Evolutionary conservation across 495 filamentous ascomycete species (phyloP), one percentile per base, ranked within the genome.

Genomic region (Daldinia bambusicola): DNA sequence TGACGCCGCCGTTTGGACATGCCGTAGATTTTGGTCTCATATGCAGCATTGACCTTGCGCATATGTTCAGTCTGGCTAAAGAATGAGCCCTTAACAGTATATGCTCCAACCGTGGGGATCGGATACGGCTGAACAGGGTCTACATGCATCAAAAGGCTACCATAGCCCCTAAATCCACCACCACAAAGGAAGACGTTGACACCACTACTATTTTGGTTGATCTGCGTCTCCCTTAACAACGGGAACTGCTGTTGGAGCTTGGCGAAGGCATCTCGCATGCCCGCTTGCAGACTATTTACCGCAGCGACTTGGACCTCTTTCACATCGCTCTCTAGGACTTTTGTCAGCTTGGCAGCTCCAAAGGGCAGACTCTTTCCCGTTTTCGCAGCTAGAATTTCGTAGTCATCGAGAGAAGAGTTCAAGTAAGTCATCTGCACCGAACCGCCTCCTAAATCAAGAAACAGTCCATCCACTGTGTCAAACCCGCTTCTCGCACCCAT

Each of bases 371-470:
- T 84, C 65, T 83, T 71, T 55, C 86, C 80, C 26, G 80, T 71
- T 10, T 77, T 76, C 6, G 85, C 86, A 12, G 84, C 84, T n/a
- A 77, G 66, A 18, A 83, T 69, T 59, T 82, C 84, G 65, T 84
- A 85, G 40, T 55, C 63, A 18, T 65, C 69, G 4, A 70, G 4
- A 74, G 72, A 87, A 0, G 90, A 88, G 55, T 89, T 82, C 75
- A 97, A 84, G 86, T 93, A 97, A 6, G 92, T 93, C 81, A 97
- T 89, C 80, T 98, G 94, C 59, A 93, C 92, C 71, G 93, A 96
- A 0, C 94, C 94, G 2, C 94, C 94, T 2, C 94, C 94, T 0
- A 98, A 85, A 75, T 98, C 94, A 79, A 98, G 91, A 20, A 95
- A 91, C 20, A 98, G 79, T 4, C 93, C 89, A 31, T 83, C 74